phyloP scores from a whole-genome alignment of 371 early-diverging fungal genomes.

The Mortierella sp. region DNA sequence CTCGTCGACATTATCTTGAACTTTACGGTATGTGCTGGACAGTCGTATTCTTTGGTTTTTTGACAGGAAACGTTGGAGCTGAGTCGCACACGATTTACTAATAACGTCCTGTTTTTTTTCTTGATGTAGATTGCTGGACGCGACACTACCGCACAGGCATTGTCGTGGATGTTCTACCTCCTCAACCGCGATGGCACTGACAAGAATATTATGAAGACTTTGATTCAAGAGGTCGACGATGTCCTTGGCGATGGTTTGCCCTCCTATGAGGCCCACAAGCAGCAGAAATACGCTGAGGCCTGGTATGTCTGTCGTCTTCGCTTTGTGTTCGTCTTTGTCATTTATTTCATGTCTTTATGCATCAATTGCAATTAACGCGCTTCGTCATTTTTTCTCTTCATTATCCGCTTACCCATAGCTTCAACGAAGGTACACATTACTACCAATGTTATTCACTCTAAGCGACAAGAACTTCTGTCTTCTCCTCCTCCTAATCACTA shows the following conservation, averaged over 20 bases:
- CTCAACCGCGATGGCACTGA: slow-evolving; percentile 38
- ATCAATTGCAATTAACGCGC: not conserved
- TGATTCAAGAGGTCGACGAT: slow-evolving; percentile 25
- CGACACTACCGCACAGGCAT: slow-evolving; percentile 81
- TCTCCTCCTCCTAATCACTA: slow-evolving; percentile 49
- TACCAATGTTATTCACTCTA: not conserved
- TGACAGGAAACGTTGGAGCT: not conserved
- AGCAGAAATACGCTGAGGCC: slow-evolving; percentile 45
- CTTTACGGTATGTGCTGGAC: slow-evolving; percentile 57
- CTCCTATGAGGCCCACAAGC: slow-evolving; percentile 27
- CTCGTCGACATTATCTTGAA: slow-evolving; percentile 75
- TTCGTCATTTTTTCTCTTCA: not conserved
- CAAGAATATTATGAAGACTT: not conserved
- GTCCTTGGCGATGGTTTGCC: slow-evolving; percentile 27
- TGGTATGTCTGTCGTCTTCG: slow-evolving; percentile 15
- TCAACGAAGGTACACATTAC: slow-evolving; percentile 28
- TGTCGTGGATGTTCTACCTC: slow-evolving; percentile 75
- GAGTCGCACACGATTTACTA: not conserved
- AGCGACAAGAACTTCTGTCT: slow-evolving; percentile 27
- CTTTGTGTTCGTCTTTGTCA: not conserved
- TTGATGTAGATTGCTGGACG: slow-evolving; percentile 63
- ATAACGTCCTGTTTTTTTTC: not conserved
- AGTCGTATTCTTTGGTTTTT: not conserved
- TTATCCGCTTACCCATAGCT: not conserved
- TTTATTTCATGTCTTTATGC: not conserved